phyloP scores from a whole-genome alignment of 345 rosid species.

The Gossypium arboreum region DNA sequence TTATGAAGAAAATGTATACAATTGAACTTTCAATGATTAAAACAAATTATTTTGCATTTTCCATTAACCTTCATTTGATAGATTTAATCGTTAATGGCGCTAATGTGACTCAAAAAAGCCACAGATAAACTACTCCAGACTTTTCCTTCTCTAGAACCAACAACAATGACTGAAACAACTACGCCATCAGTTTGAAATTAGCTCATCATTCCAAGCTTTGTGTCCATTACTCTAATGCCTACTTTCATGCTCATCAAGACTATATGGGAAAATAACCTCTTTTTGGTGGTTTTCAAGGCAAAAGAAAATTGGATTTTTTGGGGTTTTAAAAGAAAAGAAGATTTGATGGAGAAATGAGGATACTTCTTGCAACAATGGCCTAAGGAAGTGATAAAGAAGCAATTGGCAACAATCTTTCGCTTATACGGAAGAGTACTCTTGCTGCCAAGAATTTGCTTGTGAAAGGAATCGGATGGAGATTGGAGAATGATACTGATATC shows the following conservation, averaged over 20 bases:
- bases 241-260: slow-evolving; percentile 78
- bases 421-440: no score
- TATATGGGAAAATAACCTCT: slow-evolving; percentile 14
- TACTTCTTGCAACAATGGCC: slow-evolving; percentile 2
- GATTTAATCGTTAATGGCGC: no score
- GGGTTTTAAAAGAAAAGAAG: slow-evolving; percentile 26
- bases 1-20: no score
- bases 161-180: slow-evolving; percentile 81
- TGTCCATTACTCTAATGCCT: slow-evolving; percentile 90
- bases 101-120: no score
- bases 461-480: no score
- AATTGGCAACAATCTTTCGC: slow-evolving; percentile 15
- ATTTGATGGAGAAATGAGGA: slow-evolving; percentile 21
- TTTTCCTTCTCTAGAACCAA: slow-evolving; percentile 86
- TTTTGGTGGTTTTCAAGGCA: slow-evolving; percentile 7
- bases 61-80: no score
- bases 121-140: no score
- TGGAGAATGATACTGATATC: no score
- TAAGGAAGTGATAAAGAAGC: slow-evolving; percentile 16
- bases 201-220: slow-evolving; percentile 92
- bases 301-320: slow-evolving; percentile 17
- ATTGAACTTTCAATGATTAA: no score
- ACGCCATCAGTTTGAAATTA: slow-evolving; percentile 71
- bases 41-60: no score
- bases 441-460: no score